phyloP scores from a whole-genome alignment of 208 protist species.

The Phytomonas sp. region DNA sequence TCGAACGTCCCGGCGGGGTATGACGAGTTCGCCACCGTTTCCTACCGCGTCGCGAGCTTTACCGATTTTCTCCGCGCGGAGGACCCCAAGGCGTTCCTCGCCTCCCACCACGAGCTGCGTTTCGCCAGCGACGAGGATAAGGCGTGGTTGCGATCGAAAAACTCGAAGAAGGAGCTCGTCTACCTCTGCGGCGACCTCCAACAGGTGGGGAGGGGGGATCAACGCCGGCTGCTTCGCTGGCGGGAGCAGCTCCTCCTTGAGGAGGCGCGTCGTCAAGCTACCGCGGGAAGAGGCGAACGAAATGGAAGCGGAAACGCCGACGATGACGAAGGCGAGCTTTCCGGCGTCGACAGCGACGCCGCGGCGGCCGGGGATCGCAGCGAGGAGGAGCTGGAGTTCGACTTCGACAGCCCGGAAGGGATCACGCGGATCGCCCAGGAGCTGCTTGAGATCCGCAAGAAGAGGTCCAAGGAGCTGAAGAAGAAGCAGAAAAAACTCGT shows the following conservation, averaged over 20 bases:
- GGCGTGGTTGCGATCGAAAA: slow-evolving; percentile 57
- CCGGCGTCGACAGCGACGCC: slow-evolving; percentile 20
- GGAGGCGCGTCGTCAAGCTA: slow-evolving; percentile 15
- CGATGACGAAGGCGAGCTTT: slow-evolving; percentile 20
- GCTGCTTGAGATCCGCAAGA: slow-evolving; percentile 79
- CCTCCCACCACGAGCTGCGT: slow-evolving; percentile 80
- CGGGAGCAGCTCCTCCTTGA: slow-evolving; percentile 77
- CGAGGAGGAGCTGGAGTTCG: slow-evolving; percentile 36
- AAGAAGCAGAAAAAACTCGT: slow-evolving; percentile 90
- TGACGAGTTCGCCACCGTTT: slow-evolving; percentile 82
- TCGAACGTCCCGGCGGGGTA: slow-evolving; percentile 85
- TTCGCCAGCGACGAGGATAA: slow-evolving; percentile 85
- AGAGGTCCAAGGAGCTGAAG: slow-evolving; percentile 81
- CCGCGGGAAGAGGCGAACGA: background rate
- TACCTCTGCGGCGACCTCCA: slow-evolving; percentile 90
- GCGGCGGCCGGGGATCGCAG: slow-evolving; percentile 14
- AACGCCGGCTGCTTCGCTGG: slow-evolving; percentile 92
- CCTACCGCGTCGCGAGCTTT: slow-evolving; percentile 70
- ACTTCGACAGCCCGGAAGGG: slow-evolving; percentile 75
- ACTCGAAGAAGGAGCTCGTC: slow-evolving; percentile 90
- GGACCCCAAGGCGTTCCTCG: slow-evolving; percentile 87
- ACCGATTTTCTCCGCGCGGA: slow-evolving; percentile 86
- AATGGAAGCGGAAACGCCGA: slow-evolving; percentile 15
- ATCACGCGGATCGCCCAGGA: slow-evolving; percentile 79
- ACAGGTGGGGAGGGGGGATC: slow-evolving; percentile 92